phyloP scores from a whole-genome alignment of 2,329 filamentous ascomycete species.

The Esteya vermicola region DNA sequence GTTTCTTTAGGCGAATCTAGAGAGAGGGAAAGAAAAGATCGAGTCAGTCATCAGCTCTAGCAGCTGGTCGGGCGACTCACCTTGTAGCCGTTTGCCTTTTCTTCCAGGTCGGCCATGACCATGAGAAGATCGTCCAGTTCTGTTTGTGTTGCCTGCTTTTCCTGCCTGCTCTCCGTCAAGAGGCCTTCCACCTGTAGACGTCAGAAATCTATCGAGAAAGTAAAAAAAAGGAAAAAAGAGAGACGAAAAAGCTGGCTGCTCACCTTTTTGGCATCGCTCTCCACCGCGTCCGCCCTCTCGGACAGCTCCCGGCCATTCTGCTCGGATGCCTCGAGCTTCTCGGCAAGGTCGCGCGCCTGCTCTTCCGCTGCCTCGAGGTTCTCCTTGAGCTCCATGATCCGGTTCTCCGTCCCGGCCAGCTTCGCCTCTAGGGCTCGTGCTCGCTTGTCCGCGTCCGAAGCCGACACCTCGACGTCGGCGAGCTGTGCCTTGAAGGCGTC shows the following conservation, averaged over 20 bases:
- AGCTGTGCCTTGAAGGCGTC: conserved; percentile 31
- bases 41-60: not conserved
- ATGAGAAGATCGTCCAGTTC: conserved; percentile 72
- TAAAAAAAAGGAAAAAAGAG: not conserved
- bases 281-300: conserved; percentile 13
- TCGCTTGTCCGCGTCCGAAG: conserved; percentile 10
- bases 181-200: conserved; percentile 17
- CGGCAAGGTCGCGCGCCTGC: conserved; percentile 15
- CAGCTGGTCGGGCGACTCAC: conserved; percentile 25
- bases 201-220: not conserved
- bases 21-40: not conserved
- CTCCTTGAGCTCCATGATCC: conserved; percentile 10
- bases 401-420: conserved; percentile 12
- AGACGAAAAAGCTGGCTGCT: not conserved
- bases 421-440: conserved; percentile 16
- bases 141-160: conserved; percentile 48
- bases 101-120: conserved; percentile 68
- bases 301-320: conserved; percentile 15
- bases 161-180: conserved; percentile 39
- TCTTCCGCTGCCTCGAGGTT: conserved; percentile 15
- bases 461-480: conserved; percentile 12
- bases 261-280: conserved; percentile 18
- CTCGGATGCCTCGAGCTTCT: conserved; percentile 11
- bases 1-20: conserved; percentile 44
- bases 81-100: conserved; percentile 63